Percentiles rank a stretch among this genome's conserved stretches.
These are phyloP conservation scores for Monosporozyma aquatica DNA, from an alignment of 805 yeast species.

Conservation along the genomic window DNA sequence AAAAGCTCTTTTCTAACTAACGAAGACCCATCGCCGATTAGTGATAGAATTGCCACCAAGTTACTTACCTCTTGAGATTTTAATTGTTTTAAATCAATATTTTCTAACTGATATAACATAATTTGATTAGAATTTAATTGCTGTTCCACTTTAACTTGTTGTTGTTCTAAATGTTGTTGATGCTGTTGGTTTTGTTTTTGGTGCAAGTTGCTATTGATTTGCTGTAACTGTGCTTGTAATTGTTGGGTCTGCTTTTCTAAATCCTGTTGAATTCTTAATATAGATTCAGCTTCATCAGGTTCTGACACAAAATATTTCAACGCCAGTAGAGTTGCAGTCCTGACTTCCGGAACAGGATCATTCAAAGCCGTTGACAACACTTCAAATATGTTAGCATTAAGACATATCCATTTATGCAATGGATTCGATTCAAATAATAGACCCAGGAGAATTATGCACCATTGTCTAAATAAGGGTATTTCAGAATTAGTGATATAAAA, in stretches of 20 bases:
- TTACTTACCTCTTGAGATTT: conserved; percentile 61
- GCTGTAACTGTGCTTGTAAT: conserved; percentile 26
- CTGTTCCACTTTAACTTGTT: conserved; percentile 27
- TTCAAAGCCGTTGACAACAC: conserved; percentile 45
- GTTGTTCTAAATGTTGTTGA: conserved; percentile 18
- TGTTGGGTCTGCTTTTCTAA: conserved; percentile 28
- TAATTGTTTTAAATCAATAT: conserved; percentile 35
- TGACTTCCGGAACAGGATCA: conserved; percentile 92
- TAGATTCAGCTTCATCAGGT: conserved; percentile 30
- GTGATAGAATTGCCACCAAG: conserved; percentile 55
- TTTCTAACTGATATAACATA: conserved; percentile 23
- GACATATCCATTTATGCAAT: conserved; percentile 65
- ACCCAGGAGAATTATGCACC: conserved; percentile 77
- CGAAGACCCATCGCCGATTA: conserved; percentile 82
- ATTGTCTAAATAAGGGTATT: conserved; percentile 79
- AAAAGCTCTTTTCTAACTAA: conserved; percentile 80
- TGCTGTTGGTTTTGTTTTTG: conserved; percentile 20
- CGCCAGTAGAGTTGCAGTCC: conserved; percentile 74
- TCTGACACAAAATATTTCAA: conserved; percentile 59
- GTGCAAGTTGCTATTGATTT: conserved; percentile 18
- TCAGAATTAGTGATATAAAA: conserved; percentile 63
- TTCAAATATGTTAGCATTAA: conserved; percentile 53
- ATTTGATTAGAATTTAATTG: conserved; percentile 25
- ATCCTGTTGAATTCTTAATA: conserved; percentile 28
- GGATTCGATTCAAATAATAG: conserved; percentile 66